Base-by-base conservation (phyloP, 441 rosid genomes). In the Oxalis stricta region DNA sequence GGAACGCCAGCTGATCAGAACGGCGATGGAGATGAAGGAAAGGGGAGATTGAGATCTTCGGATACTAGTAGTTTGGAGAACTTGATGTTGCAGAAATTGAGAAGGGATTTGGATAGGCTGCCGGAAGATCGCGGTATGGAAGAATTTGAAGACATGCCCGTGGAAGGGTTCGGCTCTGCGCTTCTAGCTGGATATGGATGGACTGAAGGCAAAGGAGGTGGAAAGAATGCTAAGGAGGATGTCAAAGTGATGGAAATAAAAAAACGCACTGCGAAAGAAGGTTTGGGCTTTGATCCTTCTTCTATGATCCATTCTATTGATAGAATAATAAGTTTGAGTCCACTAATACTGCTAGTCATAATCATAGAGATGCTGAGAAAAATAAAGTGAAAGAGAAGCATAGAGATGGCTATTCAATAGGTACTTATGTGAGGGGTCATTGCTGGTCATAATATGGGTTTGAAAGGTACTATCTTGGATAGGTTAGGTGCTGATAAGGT, bases 101-200 rank as follows among this genome's bases (percentile, higher is more conserved):
- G 30, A 62, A 58, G 55, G 30, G 81, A 82, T 48, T 19, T 82
- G 56, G 53, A 65, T 12, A 59, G 62, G 38, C 50, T 82, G 48
- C 80, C 82, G 37, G 83, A 79, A 20, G 79, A 84, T 54, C 73
- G 60, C 2, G 86, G 83, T 3, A 49, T 69, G 2, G 76, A 69
- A 43, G 88, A 72, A 48, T 79, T 64, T 44, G 73, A 73, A 41
- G 88, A 70, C 13, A 55, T 75, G 53, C 79, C 97, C 0, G 87
- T 88, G 5, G 94, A 82, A 50, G 91, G 63, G 1, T 88, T 71
- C 31, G 89, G 77, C 0, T 75, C 67, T n/a, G 83, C 91, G 2
- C 44, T 81, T 58, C 76, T 88, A 13, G 73, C 75, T 45, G 95
- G 95, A 0, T 84, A 79, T 29, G 95, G 97, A 0, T 84, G 95